Conservation (phyloP, 2,329 filamentous ascomycete genomes). For the Xylariaceae sp. region DNA sequence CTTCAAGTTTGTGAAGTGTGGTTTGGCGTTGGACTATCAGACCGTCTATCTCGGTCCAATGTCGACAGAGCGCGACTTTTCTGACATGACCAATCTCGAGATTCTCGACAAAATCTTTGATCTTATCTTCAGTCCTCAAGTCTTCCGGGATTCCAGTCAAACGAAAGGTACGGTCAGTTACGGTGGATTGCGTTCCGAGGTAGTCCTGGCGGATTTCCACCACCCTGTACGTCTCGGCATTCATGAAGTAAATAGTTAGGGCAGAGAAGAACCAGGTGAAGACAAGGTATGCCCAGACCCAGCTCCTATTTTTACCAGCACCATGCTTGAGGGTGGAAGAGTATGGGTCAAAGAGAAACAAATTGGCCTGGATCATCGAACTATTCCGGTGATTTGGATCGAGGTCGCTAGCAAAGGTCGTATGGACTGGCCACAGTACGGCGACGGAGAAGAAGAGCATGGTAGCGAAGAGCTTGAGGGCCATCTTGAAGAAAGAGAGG, state of each 20-base stretch:
- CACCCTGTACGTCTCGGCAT: conserved; percentile 77
- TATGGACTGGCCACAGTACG: conserved; percentile 83
- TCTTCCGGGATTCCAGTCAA: conserved; percentile 82
- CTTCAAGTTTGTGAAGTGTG: conserved; percentile 70
- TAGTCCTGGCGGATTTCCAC: conserved; percentile 87
- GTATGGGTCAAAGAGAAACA: conserved; percentile 6
- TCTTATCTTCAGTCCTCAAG: conserved; percentile 73
- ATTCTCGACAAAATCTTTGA: conserved; percentile 83
- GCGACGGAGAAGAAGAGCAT: conserved; percentile 77
- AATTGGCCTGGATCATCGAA: conserved; percentile 1
- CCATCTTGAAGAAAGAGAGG: conserved; percentile 92
- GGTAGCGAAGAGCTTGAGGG: conserved; percentile 74
- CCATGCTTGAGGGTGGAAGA: conserved; percentile 4
- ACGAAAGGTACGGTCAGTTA: conserved; percentile 90
- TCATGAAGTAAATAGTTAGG: conserved; percentile 77
- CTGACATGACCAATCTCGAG: conserved; percentile 88
- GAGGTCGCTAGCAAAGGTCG: conserved; percentile 47
- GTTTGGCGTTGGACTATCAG: conserved; percentile 64
- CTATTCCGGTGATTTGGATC: conserved; percentile 2
- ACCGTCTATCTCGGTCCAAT: conserved; percentile 80
- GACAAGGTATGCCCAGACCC: conserved; percentile 89
- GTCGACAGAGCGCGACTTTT: conserved; percentile 75
- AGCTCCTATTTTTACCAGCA: conserved; percentile 37
- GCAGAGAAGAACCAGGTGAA: conserved; percentile 91
- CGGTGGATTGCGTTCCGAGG: conserved; percentile 87